Evolutionary conservation across 805 yeast genomes (phyloP), one percentile per base, ranked within the genome.

Genomic region (Jamesozyma rosinii): DNA sequence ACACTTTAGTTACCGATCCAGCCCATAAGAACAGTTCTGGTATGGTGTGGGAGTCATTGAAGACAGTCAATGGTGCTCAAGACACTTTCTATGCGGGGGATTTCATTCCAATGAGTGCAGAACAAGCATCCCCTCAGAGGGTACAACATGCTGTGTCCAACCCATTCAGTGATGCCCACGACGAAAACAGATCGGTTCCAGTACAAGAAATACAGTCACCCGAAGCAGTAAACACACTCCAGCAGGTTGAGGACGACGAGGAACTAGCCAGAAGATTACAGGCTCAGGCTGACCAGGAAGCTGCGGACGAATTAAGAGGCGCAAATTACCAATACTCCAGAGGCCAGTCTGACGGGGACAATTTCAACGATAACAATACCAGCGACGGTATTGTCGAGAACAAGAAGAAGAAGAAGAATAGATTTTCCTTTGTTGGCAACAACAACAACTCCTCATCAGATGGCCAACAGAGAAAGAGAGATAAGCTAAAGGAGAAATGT

Each of bases 11-110:
- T 2, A 84, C 92, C 1, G 96, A 92, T 57, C 66, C 71, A 14
- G 87, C 92, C 3, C 82, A 77, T 53, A 55, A 51, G 36, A 47
- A 57, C 19, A 67, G 70, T 34, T 49, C 49, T 1, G 65, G 71
- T n/a, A 72, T 83, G 17, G 85, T 86, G 6, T 90, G 97, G 97
- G 89, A 84, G 57, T 75, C 83, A 1, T 64, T 90, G 35, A 72
- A 71, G 39, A 75, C 85, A 2, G 72, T 79, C 2, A 71, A 71
- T 36, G 96, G 96, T 0, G 63, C 69, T 1, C 77, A 76, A n/a
- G 94, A 85, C 54, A 66, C 69, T 22, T 84, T 80, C 52, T 78
- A 76, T 58, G 75, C 76, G 13, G 95, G 92, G 1, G 70, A 68
- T 17, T 85, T 85, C 50, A 58, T 69, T 6, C 80, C 80, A 1